Evolutionary conservation across 345 rosid genomes (phyloP), one percentile per base, ranked within the genome.

Genomic region (Salix brachista): DNA sequence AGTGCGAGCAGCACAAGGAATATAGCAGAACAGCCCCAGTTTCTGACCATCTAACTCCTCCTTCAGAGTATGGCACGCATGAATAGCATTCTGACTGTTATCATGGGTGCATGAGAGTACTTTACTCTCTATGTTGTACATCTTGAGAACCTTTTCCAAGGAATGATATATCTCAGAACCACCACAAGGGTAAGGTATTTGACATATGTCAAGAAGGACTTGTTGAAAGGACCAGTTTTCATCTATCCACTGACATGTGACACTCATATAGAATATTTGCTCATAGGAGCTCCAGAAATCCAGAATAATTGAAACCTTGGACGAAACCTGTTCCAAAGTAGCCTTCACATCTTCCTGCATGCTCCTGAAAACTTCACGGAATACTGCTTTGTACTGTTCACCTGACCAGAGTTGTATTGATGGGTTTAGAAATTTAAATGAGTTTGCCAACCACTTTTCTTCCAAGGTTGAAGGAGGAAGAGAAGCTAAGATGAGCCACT

Each of bases 1-100:
- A 76, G 94, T 90, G 62, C 80, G 96, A 71, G 97, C 98, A 65
- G 96, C 96, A 83, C 97, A 95, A 1, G 99, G 99, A 72, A 95
- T 88, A 74, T 88, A 93, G 77, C 93, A 91, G 85, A 95, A 95
- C 44, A 96, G 94, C 26, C 90, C 91, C 18, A 69, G 80, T 87
- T 91, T 89, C 84, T 88, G 90, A 73, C 85, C 86, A 80, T 93
- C 96, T 52, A 91, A 83, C 71, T 90, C 87, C 84, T 88, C 97
- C 82, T 90, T 90, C 75, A 95, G 78, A 66, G 90, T 81, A 82
- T 85, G 97, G 79, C 93, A 91, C 41, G 99, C 99, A 76, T 85
- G 97, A 77, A 88, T 79, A 17, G 91, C 94, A 67, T 87, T 88
- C 78, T 84, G 92, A 79, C 91, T 93, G 76, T 95, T 95, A 84